Conservation (phyloP, 495 filamentous ascomycete species). For the Penicillium cosmopolitanum region DNA sequence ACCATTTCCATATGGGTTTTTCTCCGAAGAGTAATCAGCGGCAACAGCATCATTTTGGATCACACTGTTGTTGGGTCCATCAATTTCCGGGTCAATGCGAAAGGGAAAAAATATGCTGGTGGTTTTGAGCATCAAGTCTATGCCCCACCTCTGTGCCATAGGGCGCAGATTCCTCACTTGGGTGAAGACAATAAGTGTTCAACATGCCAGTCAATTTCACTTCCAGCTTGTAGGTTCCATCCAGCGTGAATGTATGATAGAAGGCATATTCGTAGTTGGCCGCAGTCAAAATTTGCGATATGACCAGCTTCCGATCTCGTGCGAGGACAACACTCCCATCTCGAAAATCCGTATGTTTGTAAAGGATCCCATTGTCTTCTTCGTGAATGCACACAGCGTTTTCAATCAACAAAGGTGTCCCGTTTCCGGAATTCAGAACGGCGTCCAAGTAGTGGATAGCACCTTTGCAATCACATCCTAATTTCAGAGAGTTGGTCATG, state of each 20-base stretch:
- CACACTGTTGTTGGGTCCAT: slow-evolving; percentile 53
- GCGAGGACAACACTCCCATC: slow-evolving; percentile 87
- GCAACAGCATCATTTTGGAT: slow-evolving; percentile 51
- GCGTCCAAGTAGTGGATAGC: slow-evolving; percentile 90
- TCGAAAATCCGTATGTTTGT: slow-evolving; percentile 96
- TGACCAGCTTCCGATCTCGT: slow-evolving; percentile 81
- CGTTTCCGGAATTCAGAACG: slow-evolving; percentile 77
- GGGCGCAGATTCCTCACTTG: slow-evolving; percentile 45
- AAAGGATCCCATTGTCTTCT: slow-evolving; percentile 89
- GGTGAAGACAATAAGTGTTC: slow-evolving; percentile 60
- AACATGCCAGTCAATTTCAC: slow-evolving; percentile 95
- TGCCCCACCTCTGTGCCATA: slow-evolving; percentile 52
- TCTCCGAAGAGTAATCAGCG: slow-evolving; percentile 35
- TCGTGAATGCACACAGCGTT: slow-evolving; percentile 98
- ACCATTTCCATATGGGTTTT: slow-evolving; percentile 52
- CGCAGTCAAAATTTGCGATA: slow-evolving; percentile 93
- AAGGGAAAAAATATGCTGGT: slow-evolving; percentile 58
- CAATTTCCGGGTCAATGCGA: slow-evolving; percentile 58
- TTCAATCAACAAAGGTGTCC: slow-evolving; percentile 77
- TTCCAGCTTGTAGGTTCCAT: slow-evolving; percentile 91
- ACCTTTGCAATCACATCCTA: slow-evolving; percentile 96
- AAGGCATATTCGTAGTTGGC: slow-evolving; percentile 98
- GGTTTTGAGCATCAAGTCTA: slow-evolving; percentile 50
- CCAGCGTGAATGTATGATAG: slow-evolving; percentile 93
- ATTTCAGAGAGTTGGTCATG: slow-evolving; percentile 88